Evolutionary conservation across 129 eudicot species (phyloP).

Genomic region (Heracleum sosnowskyi): DNA sequence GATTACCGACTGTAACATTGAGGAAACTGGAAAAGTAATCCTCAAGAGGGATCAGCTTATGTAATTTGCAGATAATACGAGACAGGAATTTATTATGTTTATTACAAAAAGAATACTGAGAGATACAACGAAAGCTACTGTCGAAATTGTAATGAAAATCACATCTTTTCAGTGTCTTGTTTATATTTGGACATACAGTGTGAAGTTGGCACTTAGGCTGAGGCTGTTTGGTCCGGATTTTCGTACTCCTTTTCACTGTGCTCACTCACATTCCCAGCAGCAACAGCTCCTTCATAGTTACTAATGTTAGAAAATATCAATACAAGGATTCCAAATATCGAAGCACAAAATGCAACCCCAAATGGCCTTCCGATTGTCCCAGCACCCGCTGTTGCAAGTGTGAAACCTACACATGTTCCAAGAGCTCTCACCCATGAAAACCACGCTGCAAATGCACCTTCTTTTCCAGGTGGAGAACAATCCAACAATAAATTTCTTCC

Average conservation of each 20-base stretch:
- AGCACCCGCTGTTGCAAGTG: constrained; percentile 41
- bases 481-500: constrained; percentile 63
- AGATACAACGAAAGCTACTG: not conserved
- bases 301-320: constrained; percentile 68
- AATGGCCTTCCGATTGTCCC: constrained; percentile 44
- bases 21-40: not conserved
- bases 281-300: constrained; percentile 69
- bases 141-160: not conserved
- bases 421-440: constrained; percentile 68
- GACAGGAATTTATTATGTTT: not conserved
- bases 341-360: constrained; percentile 57
- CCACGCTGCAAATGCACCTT: constrained; percentile 74
- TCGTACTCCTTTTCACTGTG: constrained; percentile 28
- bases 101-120: not conserved
- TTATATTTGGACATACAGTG: constrained; percentile 6
- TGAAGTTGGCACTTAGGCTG: constrained; percentile 5
- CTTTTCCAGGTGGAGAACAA: constrained; percentile 69
- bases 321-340: constrained; percentile 42
- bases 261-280: constrained; percentile 57
- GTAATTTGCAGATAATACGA: not conserved
- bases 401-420: constrained; percentile 63
- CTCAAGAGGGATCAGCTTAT: not conserved
- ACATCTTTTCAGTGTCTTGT: constrained; percentile 14
- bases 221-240: not conserved
- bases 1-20: not conserved